These are phyloP conservation scores for Jackrogersella multiformis DNA, from an alignment of 495 filamentous ascomycete species.

Conservation along the genomic window DNA sequence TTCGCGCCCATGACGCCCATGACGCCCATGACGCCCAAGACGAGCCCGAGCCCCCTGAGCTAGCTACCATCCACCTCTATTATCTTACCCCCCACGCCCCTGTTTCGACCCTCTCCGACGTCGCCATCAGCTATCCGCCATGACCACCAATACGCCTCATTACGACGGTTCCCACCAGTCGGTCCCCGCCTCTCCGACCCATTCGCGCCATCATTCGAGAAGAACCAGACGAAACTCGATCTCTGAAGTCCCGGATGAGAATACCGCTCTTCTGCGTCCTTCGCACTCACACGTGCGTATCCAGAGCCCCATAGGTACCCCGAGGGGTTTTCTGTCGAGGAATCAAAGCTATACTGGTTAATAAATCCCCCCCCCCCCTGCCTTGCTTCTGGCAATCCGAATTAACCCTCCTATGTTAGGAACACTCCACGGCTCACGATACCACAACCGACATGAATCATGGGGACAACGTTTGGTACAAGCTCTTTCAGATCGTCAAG, in stretches of 20 bases:
- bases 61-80: slow-evolving; percentile 1
- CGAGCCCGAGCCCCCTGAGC: slow-evolving; percentile 9
- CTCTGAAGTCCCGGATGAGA: slow-evolving; percentile 56
- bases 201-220: slow-evolving; percentile 32
- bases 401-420: slow-evolving; percentile 32
- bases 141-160: slow-evolving; percentile 20
- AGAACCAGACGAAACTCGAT: slow-evolving; percentile 43
- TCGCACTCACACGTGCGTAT: slow-evolving; percentile 55
- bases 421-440: slow-evolving; percentile 48
- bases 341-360: slow-evolving; percentile 59
- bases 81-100: neutral
- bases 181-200: slow-evolving; percentile 26
- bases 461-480: slow-evolving; percentile 64
- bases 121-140: slow-evolving; percentile 13
- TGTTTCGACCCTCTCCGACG: neutral
- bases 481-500: slow-evolving; percentile 57
- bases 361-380: slow-evolving; percentile 8
- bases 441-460: slow-evolving; percentile 74
- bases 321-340: slow-evolving; percentile 52
- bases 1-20: slow-evolving; percentile 20
- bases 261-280: slow-evolving; percentile 54
- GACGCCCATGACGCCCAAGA: slow-evolving; percentile 17
- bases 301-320: slow-evolving; percentile 50
- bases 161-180: slow-evolving; percentile 26
- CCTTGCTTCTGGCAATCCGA: too few relatives aligned